Evolutionary conservation across 192 early-diverging fungal genomes (phyloP).

Genomic region (Coemansia sp.): DNA sequence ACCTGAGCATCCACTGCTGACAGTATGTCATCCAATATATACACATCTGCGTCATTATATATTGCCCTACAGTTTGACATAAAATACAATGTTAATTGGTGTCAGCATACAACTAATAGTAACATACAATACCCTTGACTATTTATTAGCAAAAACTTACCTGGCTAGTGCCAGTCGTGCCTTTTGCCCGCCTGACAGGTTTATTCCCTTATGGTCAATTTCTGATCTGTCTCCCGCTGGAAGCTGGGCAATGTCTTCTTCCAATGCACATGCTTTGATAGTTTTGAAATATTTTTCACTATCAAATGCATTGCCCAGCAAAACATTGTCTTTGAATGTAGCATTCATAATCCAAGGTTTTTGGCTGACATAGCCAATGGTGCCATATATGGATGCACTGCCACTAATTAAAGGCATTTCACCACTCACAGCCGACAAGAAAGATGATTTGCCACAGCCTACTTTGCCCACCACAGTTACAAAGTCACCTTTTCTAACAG

Average conservation of each 20-base stretch:
- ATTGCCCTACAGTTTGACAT: background rate
- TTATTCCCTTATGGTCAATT: background rate
- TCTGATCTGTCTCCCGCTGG: background rate
- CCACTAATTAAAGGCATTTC: background rate
- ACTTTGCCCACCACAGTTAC: background rate
- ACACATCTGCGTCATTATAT: background rate
- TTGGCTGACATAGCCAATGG: background rate
- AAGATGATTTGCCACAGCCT: background rate
- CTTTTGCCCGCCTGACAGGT: background rate
- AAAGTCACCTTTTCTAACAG: background rate
- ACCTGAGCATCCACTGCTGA: background rate
- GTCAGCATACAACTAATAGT: background rate
- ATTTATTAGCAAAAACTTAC: background rate
- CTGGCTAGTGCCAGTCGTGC: background rate
- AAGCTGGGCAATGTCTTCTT: background rate
- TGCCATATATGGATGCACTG: background rate
- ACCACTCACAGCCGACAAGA: background rate
- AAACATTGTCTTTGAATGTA: background rate
- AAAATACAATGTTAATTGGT: too few relatives aligned
- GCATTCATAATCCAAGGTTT: background rate
- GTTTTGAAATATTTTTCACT: background rate
- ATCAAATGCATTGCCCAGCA: background rate
- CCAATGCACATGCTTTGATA: background rate
- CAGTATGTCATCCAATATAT: background rate
- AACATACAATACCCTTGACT: background rate